Conservation (phyloP, 2,329 filamentous ascomycete species). For the Fusarium staphyleae region DNA sequence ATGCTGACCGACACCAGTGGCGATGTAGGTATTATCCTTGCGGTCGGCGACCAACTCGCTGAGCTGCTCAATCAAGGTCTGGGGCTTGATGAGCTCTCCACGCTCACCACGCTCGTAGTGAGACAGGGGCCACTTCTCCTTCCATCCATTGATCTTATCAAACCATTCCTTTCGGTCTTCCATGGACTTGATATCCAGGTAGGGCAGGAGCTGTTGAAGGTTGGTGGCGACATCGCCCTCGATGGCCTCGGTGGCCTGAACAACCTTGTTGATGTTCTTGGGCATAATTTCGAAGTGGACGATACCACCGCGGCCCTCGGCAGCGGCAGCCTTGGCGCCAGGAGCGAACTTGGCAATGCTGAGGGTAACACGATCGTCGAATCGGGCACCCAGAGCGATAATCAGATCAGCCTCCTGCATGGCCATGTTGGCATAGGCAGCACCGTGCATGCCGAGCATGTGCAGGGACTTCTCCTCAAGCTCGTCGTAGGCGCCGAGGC, state of each 20-base stretch:
- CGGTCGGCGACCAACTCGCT: slow-evolving; percentile 81
- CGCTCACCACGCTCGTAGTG: slow-evolving; percentile 80
- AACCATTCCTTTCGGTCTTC: slow-evolving; percentile 84
- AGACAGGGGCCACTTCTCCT: slow-evolving; percentile 84
- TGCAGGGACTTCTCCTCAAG: slow-evolving; percentile 92
- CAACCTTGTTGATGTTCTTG: slow-evolving; percentile 99
- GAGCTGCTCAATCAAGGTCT: slow-evolving; percentile 89
- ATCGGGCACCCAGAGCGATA: slow-evolving; percentile 90
- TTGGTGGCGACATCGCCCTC: slow-evolving; percentile 91
- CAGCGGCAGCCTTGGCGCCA: slow-evolving; percentile 81
- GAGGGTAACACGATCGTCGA: slow-evolving; percentile 93
- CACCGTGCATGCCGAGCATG: slow-evolving; percentile 99
- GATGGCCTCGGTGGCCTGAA: slow-evolving; percentile 93
- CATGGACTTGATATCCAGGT: slow-evolving; percentile 68
- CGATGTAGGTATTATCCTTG: slow-evolving; percentile 85
- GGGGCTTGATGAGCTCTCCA: slow-evolving; percentile 88
- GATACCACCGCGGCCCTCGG: slow-evolving; percentile 88
- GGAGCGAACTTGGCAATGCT: slow-evolving; percentile 88
- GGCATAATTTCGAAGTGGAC: slow-evolving; percentile 98
- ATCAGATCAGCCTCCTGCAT: slow-evolving; percentile 98
- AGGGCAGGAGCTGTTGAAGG: slow-evolving; percentile 75
- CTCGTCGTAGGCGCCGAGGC: slow-evolving; percentile 91
- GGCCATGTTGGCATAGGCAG: slow-evolving; percentile 96
- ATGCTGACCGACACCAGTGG: slow-evolving; percentile 95
- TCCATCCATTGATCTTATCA: slow-evolving; percentile 87